Base-by-base conservation (phyloP, 1,284 basidiomycete genomes). In the Anthracocystis walkeri region DNA sequence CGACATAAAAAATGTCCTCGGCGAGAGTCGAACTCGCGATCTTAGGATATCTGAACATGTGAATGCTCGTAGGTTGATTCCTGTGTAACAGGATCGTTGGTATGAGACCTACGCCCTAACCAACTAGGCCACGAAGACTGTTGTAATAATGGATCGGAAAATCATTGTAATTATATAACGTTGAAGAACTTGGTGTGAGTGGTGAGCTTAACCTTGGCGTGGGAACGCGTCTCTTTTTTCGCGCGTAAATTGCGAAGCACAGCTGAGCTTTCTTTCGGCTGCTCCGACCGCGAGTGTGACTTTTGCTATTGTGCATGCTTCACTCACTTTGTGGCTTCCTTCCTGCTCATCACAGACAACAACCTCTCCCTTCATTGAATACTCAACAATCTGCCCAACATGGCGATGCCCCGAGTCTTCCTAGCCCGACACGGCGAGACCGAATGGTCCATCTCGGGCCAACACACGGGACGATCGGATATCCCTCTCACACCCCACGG, bases 361-460 rank as follows among this genome's bases (percentile, higher is more conserved):
- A 7, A 49, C 18, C 29, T 31, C 18, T 45, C 7, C 4, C 44
- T 2, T 46, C 23, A 27, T 27, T 38, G 20, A n/a, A 18, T 31
- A 18, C 21, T 38, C 35, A 4, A 3, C 35, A 2, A 11, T 33
- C 16, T 42, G 38, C 38, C 49, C 58, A 65, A 29, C 35, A 77
- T 77, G 75, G 55, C 67, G 50, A 82, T 84, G 81, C 83, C 83
- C 10, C 68, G 81, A 35, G 77, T 85, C 41, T 77, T 84, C 41
- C 65, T 85, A 18, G 77, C 80, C 29, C 81, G 83, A 14, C 83
- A 85, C 61, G 83, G 82, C 60, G 80, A 77, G 66, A 85, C 83
- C 18, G 82, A 81, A 62, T 85, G 83, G 83, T 79, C 81, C 44
- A 77, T 82, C 58, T 77, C 69, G 14, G 82, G 82, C 14, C 77